These are phyloP conservation scores for Aegle marmelos DNA, from an alignment of 345 rosid genomes.

Conservation along the genomic window DNA sequence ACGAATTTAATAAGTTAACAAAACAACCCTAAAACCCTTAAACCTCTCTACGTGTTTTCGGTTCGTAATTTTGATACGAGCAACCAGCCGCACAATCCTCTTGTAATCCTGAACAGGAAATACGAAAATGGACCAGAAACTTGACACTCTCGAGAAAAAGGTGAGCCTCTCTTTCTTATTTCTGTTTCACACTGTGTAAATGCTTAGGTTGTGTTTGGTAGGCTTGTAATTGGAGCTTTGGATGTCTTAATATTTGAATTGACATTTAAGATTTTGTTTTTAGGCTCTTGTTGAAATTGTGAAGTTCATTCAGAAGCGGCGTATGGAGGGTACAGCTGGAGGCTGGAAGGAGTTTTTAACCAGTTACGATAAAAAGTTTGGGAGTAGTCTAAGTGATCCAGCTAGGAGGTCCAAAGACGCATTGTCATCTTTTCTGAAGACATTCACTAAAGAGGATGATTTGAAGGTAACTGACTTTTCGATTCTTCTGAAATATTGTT, in stretches of 20 bases:
- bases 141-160: constrained; percentile 8
- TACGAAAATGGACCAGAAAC: constrained; percentile 11
- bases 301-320: constrained; percentile 56
- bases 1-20: background rate
- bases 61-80: background rate
- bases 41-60: background rate
- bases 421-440: constrained; percentile 54
- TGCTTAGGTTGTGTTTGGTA: too few relatives aligned
- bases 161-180: background rate
- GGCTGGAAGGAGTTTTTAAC: constrained; percentile 75
- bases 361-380: constrained; percentile 45
- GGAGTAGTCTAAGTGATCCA: constrained; percentile 71
- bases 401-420: constrained; percentile 52
- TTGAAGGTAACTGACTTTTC: constrained; percentile 37
- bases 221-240: background rate
- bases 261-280: background rate
- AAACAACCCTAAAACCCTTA: background rate
- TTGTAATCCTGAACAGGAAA: background rate
- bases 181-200: background rate
- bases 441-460: constrained; percentile 45
- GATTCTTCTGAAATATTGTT: background rate
- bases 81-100: background rate
- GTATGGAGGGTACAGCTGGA: constrained; percentile 51
- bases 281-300: constrained; percentile 72
- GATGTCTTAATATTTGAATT: background rate